Conservation (phyloP, 2,329 filamentous ascomycete species). For the Ophiostoma ips region DNA sequence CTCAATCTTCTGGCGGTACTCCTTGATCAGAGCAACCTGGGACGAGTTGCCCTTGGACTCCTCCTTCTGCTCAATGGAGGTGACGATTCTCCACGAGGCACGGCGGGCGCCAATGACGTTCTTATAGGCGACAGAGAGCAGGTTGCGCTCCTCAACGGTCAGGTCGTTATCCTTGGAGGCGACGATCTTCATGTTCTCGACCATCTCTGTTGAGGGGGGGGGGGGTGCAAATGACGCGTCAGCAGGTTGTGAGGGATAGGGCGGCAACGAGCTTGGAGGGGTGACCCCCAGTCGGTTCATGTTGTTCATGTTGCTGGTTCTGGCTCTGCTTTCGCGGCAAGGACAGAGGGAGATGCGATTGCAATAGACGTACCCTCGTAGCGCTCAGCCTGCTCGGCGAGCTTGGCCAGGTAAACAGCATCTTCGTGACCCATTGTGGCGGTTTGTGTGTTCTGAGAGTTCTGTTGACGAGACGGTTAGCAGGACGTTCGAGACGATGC, state of each 20-base stretch:
- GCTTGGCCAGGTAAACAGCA: conserved; percentile 98
- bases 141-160: conserved; percentile 94
- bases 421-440: conserved; percentile 97
- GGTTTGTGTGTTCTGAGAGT: conserved; percentile 16
- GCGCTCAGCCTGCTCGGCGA: conserved; percentile 99
- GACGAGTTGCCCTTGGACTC: conserved; percentile 95
- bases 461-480: conserved; percentile 9
- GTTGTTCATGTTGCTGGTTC: too few species aligned
- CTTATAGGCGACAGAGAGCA: conserved; percentile 98
- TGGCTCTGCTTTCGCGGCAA: too few species aligned
- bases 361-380: conserved; percentile 69
- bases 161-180: conserved; percentile 77
- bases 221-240: conserved; percentile 5
- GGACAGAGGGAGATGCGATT: neutral
- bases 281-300: too few species aligned
- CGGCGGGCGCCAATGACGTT: conserved; percentile 97
- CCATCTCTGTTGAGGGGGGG: conserved; percentile 60
- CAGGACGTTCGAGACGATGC: neutral
- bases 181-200: conserved; percentile 99
- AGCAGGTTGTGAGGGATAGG: conserved; percentile 2
- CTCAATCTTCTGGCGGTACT: conserved; percentile 99
- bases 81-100: conserved; percentile 98
- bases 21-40: conserved; percentile 86
- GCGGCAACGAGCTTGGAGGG: neutral
- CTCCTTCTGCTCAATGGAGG: conserved; percentile 99